Conservation (phyloP, 306 rosid genomes). For the Bauhinia variegata region DNA sequence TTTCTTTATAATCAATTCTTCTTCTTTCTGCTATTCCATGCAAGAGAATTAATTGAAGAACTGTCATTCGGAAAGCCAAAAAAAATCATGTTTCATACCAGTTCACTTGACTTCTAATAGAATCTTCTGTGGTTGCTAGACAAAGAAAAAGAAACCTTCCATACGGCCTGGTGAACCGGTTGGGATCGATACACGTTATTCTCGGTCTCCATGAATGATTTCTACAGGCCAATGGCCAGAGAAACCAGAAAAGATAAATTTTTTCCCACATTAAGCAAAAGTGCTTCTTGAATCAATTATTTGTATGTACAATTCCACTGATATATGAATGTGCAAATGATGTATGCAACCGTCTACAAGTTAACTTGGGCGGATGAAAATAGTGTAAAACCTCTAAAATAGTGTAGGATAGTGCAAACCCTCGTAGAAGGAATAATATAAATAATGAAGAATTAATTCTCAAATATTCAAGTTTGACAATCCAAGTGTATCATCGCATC, state of each 20-base stretch:
- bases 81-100: constrained; percentile 11
- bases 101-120: too few species aligned
- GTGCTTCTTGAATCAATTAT: neutral
- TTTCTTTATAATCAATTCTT: too few species aligned
- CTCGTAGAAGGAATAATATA: neutral
- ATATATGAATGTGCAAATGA: neutral
- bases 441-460: constrained; percentile 9
- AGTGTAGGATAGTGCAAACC: too few species aligned
- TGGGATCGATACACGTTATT: too few species aligned
- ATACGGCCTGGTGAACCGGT: too few species aligned
- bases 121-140: too few species aligned
- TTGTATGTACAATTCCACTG: neutral
- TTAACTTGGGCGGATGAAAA: too few species aligned
- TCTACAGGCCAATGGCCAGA: neutral
- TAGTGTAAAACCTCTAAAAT: too few species aligned
- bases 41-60: constrained; percentile 4
- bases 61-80: constrained; percentile 9
- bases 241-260: too few species aligned
- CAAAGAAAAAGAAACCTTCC: too few species aligned
- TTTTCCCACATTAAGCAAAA: too few species aligned
- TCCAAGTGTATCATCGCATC: constrained; percentile 33
- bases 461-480: constrained; percentile 39
- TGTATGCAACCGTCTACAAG: too few species aligned
- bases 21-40: neutral
- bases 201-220: neutral